Evolutionary conservation across 108 stramenopile species (phyloP), one percentile per base, ranked within the genome.

Genomic region (Seminavis robusta): DNA sequence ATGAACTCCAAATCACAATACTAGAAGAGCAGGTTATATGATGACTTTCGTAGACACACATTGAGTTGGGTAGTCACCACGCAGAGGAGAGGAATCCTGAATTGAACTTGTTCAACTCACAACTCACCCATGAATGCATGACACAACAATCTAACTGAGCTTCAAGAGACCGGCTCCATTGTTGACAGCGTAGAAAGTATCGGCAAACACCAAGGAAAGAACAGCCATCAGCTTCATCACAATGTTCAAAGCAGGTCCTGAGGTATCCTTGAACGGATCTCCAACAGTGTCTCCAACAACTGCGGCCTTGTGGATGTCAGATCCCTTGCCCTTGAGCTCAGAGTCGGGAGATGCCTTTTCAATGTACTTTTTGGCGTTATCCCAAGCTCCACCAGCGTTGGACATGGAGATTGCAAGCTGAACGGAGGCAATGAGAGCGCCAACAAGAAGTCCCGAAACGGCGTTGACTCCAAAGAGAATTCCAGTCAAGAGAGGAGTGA

Each of bases 171-270:
- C 90, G 38, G 54, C 45, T 41, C 92, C 92, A 9, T 68, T 71
- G 61, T 96, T 95, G 80, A 88, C 74, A 32, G 96, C 92, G 73
- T 83, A 86, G 74, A 96, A 97, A 48, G 94, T 95, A 44, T 95
- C 90, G 5, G 95, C 95, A 68, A 98, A 98, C 5, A 98, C 97
- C 29, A 98, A 78, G 44, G 93, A 94, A 48, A 98, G 78, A 29
- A 98, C 95, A 24, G 97, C 97, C 94, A 93, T 96, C 47, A 97
- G 73, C 85, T 98, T 98, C 95, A 98, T 98, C 26, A 97, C 88
- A 87, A 98, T 98, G 73, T 98, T 98, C 33, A 98, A 76, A 30
- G 95, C 94, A 33, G 97, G 97, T 43, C 95, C 97, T 16, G 90
- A 92, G 6, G 97, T 98, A 75, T 98, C 97, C 82, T 98, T 98